phyloP scores from a whole-genome alignment of 768 basidiomycete genomes.

The Strobilomyces dryophilus region DNA sequence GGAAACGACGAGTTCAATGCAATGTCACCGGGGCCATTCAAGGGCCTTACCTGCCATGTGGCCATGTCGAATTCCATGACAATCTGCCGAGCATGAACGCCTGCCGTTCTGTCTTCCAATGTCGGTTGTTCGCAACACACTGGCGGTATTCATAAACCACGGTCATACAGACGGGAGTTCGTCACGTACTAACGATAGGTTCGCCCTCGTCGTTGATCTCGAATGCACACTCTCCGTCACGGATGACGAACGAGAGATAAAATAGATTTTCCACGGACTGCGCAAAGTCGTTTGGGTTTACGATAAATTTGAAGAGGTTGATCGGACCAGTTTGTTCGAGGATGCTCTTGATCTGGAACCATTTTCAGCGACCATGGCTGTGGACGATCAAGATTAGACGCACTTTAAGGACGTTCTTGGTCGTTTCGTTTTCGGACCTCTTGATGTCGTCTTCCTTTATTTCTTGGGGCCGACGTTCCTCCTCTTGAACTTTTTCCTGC shows the following conservation, averaged over 20 bases:
- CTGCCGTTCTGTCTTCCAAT: conserved; percentile 57
- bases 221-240: conserved; percentile 76
- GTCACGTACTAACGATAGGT: conserved; percentile 65
- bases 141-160: conserved; percentile 22
- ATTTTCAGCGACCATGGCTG: background rate
- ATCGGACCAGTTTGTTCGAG: conserved; percentile 48
- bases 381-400: conserved; percentile 21
- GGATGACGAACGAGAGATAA: conserved; percentile 89
- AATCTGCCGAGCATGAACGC: conserved; percentile 74
- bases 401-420: conserved; percentile 77
- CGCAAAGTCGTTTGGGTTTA: conserved; percentile 87
- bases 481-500: conserved; percentile 68
- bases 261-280: conserved; percentile 98
- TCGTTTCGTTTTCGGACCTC: conserved; percentile 84
- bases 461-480: conserved; percentile 71
- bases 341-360: conserved; percentile 53
- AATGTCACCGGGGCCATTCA: background rate
- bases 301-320: conserved; percentile 82
- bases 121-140: conserved; percentile 62
- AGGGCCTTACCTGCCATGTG: conserved; percentile 70
- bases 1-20: background rate
- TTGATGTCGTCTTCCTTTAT: conserved; percentile 79
- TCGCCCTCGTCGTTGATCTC: conserved; percentile 66
- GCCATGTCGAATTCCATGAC: conserved; percentile 91
- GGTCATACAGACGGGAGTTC: background rate